Conservation (phyloP, 2,329 filamentous ascomycete species). For the Acrocalymma vagum region DNA sequence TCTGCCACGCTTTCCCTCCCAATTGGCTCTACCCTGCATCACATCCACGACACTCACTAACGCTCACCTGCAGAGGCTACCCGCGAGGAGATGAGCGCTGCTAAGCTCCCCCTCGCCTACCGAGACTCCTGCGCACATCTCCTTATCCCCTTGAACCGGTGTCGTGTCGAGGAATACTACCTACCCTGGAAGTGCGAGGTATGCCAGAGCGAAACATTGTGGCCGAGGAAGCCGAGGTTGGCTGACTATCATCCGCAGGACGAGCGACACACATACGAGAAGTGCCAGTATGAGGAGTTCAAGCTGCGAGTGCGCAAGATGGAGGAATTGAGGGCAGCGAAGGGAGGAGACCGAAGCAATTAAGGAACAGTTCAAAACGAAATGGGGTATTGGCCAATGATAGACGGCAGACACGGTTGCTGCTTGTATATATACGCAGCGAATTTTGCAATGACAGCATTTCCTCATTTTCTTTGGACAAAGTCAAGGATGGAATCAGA, state of each 20-base stretch:
- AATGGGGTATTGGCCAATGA: not conserved
- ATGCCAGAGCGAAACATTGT: conserved; percentile 45
- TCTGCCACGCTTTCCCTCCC: conserved; percentile 24
- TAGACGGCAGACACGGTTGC: conserved; percentile 15
- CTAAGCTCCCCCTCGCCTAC: conserved; percentile 87
- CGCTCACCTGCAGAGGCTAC: conserved; percentile 69
- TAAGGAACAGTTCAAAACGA: conserved; percentile 48
- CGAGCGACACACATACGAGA: conserved; percentile 97
- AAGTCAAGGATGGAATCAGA: no score
- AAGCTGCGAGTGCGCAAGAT: conserved; percentile 99
- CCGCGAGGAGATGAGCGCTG: conserved; percentile 92
- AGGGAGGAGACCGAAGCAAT: conserved; percentile 86
- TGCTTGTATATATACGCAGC: conserved; percentile 47
- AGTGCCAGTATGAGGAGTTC: conserved; percentile 99
- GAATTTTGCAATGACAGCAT: conserved; percentile 7
- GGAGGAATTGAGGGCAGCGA: conserved; percentile 90
- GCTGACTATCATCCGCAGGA: conserved; percentile 64
- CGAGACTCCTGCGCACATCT: conserved; percentile 95
- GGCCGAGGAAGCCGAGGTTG: not conserved
- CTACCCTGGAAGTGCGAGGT: conserved; percentile 98
- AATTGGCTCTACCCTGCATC: conserved; percentile 28
- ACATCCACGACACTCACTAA: conserved; percentile 38
- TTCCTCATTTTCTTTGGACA: not conserved
- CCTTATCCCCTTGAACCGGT: conserved; percentile 93
- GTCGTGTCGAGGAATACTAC: conserved; percentile 91